phyloP scores from a whole-genome alignment of 148 eudicot genomes.

The Fallopia convolvulus region DNA sequence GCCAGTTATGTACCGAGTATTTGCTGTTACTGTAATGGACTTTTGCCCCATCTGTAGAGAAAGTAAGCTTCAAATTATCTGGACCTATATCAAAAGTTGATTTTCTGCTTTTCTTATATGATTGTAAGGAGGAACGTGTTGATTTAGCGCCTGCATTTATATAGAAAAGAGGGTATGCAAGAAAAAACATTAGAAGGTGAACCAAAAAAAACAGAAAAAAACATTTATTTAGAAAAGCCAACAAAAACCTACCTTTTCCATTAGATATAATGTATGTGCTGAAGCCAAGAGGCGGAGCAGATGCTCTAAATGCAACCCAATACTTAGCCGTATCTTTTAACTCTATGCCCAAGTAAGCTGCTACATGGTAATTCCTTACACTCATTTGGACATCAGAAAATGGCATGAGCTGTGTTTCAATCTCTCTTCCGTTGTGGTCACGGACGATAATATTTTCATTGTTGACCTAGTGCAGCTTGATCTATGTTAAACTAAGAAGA shows the following conservation, averaged over 20 bases:
- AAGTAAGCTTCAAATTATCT: constrained; percentile 44
- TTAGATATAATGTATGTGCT: constrained; percentile 50
- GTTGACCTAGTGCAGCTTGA: constrained; percentile 44
- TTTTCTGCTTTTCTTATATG: constrained; percentile 26
- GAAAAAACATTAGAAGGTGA: no score
- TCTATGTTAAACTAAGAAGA: not conserved
- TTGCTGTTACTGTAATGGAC: constrained; percentile 33
- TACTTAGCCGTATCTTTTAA: constrained; percentile 34
- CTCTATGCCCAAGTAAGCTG: constrained; percentile 47
- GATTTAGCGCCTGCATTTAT: constrained; percentile 33
- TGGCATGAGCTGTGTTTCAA: constrained; percentile 66
- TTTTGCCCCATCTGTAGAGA: constrained; percentile 32
- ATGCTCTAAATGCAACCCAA: constrained; percentile 63
- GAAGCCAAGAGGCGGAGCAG: constrained; percentile 77
- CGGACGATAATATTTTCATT: constrained; percentile 34
- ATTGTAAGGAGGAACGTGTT: constrained; percentile 33
- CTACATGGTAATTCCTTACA: constrained; percentile 40
- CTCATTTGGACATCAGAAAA: constrained; percentile 41
- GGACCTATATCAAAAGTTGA: constrained; percentile 48
- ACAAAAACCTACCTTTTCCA: constrained; percentile 36
- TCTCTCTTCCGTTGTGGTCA: constrained; percentile 57
- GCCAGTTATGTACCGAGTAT: constrained; percentile 37
- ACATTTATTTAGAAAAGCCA: not conserved
- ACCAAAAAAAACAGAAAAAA: no score
- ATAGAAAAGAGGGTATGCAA: not conserved